Conservation (phyloP, 805 yeast species). For the Sugiyamaella marilandica region DNA sequence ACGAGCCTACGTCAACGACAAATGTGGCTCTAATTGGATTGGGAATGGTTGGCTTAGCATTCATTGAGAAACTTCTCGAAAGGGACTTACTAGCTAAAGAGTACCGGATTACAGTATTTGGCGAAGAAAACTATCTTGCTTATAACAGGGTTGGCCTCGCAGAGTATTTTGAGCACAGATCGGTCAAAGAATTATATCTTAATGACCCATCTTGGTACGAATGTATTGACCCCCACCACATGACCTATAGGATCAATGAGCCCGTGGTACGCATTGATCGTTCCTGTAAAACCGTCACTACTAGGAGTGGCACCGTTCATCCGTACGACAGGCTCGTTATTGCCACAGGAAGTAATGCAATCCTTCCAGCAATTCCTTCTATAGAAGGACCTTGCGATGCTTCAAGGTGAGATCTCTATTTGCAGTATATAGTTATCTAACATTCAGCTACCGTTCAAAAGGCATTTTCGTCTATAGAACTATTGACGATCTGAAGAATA, state of each 20-base stretch:
- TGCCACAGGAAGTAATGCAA: conserved; percentile 8
- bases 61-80: conserved; percentile 33
- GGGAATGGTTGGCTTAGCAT: conserved; percentile 38
- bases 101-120: conserved; percentile 30
- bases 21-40: conserved; percentile 35
- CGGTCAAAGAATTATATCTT: conserved; percentile 3
- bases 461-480: conserved; percentile 6
- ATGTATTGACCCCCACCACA: conserved; percentile 10
- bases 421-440: neutral
- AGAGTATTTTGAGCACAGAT: conserved; percentile 4
- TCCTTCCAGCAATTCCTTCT: conserved; percentile 1
- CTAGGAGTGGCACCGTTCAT: conserved; percentile 1
- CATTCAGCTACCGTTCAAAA: conserved; percentile 1
- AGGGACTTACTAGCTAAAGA: conserved; percentile 29
- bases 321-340: conserved; percentile 5
- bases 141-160: conserved; percentile 35
- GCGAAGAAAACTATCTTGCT: conserved; percentile 37
- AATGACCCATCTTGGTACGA: conserved; percentile 11
- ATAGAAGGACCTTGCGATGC: neutral
- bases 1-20: conserved; percentile 10
- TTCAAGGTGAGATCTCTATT: conserved; percentile 1
- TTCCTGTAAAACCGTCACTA: conserved; percentile 3
- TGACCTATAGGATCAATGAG: conserved; percentile 8
- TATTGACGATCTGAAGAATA: conserved; percentile 4
- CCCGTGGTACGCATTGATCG: conserved; percentile 3